Conservation (phyloP, 2,329 filamentous ascomycete genomes). For the Fusarium nodosum region DNA sequence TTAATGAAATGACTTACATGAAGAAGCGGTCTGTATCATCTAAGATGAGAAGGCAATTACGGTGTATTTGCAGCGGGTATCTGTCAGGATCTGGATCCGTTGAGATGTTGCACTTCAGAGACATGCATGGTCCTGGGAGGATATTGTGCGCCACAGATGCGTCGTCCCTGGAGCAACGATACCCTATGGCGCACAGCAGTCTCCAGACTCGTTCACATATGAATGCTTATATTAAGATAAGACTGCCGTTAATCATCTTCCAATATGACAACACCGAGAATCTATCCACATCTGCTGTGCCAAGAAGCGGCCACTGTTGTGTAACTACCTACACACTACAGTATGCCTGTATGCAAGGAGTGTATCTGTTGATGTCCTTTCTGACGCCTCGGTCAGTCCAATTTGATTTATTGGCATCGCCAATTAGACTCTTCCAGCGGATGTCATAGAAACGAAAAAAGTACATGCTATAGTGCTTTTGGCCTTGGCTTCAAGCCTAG, state of each 20-base stretch:
- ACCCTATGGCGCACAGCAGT: constrained; percentile 5
- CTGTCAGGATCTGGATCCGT: constrained; percentile 5
- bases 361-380: background rate
- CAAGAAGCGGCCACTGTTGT: background rate
- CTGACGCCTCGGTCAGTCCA: background rate
- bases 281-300: background rate
- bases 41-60: background rate
- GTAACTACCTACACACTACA: background rate
- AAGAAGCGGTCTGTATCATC: constrained; percentile 13
- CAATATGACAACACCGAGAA: background rate
- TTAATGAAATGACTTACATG: constrained; percentile 14
- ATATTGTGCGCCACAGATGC: constrained; percentile 10
- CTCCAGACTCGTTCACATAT: constrained; percentile 1
- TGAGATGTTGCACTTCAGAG: constrained; percentile 28
- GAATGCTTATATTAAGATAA: background rate
- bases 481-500: background rate
- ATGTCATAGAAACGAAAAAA: background rate
- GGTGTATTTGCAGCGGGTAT: constrained; percentile 12
- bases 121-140: constrained; percentile 27
- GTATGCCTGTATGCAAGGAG: background rate
- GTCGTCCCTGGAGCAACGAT: constrained; percentile 21
- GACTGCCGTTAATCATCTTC: background rate
- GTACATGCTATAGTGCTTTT: background rate
- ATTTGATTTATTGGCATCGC: background rate
- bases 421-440: background rate